Evolutionary conservation across 2,329 filamentous ascomycete species (phyloP).

Genomic region (Colletotrichum orbiculare): DNA sequence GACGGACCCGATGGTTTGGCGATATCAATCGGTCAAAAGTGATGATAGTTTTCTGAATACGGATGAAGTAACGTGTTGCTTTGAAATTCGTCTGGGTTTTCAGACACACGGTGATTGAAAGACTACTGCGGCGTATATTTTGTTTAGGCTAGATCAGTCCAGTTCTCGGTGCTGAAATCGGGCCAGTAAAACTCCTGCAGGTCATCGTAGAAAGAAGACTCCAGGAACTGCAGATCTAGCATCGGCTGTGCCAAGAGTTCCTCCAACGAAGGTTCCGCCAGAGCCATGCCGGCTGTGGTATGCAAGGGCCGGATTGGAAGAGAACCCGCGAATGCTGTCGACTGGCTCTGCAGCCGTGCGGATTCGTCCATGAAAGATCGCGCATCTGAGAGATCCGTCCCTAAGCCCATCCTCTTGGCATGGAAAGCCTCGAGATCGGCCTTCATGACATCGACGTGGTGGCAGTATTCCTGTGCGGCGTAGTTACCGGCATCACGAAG

Average conservation of each 20-base stretch:
- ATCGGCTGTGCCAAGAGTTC: slow-evolving; percentile 48
- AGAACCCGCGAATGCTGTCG: slow-evolving; percentile 2
- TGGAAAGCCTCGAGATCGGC: slow-evolving; percentile 17
- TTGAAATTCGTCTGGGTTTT: too few relatives aligned
- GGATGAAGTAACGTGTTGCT: too few relatives aligned
- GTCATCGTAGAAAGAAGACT: slow-evolving; percentile 38
- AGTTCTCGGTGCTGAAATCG: slow-evolving; percentile 36
- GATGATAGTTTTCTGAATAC: too few relatives aligned
- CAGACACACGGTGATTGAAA: too few relatives aligned
- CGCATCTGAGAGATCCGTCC: neutral
- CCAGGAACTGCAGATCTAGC: slow-evolving; percentile 47
- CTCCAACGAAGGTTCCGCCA: slow-evolving; percentile 50
- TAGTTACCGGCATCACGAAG: slow-evolving; percentile 53
- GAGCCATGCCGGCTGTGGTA: slow-evolving; percentile 47
- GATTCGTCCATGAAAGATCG: neutral
- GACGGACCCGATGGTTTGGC: too few relatives aligned
- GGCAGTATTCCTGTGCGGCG: slow-evolving; percentile 53
- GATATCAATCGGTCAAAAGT: too few relatives aligned
- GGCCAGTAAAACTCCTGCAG: slow-evolving; percentile 38
- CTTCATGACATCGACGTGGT: slow-evolving; percentile 51
- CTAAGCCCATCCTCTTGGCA: slow-evolving; percentile 16
- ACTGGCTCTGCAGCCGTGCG: neutral
- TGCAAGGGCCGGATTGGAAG: slow-evolving; percentile 5
- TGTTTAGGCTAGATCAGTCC: slow-evolving; percentile 27
- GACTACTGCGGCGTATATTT: too few relatives aligned